These are phyloP conservation scores for Iris macrosiphon DNA, from an alignment of 106 monocot species.

Conservation along the genomic window DNA sequence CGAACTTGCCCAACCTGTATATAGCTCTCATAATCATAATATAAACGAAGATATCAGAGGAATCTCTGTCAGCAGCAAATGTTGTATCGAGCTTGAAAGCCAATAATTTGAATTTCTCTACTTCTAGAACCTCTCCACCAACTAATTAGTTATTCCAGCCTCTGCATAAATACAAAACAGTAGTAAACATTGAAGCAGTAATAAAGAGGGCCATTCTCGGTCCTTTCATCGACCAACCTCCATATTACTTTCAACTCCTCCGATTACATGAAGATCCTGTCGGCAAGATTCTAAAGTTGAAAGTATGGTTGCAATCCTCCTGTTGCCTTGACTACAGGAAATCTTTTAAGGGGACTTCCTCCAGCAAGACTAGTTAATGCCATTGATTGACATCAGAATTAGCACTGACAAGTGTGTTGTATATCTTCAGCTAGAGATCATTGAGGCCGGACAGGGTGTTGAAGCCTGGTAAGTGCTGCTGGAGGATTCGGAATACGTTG, in stretches of 20 bases:
- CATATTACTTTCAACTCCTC: constrained; percentile 79
- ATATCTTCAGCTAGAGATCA: constrained; percentile 33
- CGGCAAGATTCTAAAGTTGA: constrained; percentile 55
- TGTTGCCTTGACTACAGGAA: constrained; percentile 62
- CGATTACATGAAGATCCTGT: constrained; percentile 66
- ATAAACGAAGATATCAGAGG: constrained; percentile 70
- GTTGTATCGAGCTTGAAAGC: constrained; percentile 77
- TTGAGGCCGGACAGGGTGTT: constrained; percentile 46
- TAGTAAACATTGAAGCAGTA: constrained; percentile 70
- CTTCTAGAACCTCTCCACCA: constrained; percentile 74
- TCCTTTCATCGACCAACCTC: constrained; percentile 76
- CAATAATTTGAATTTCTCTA: constrained; percentile 69
- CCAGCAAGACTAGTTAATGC: constrained; percentile 34
- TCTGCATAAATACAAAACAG: constrained; percentile 51
- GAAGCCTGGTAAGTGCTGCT: constrained; percentile 68
- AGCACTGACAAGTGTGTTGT: constrained; percentile 44
- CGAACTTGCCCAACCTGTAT: constrained; percentile 70
- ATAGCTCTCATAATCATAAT: constrained; percentile 79
- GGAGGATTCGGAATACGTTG: constrained; percentile 41
- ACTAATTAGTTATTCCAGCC: constrained; percentile 50
- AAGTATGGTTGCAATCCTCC: constrained; percentile 41
- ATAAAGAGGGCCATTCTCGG: constrained; percentile 50
- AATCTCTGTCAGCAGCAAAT: constrained; percentile 44
- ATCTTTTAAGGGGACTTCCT: constrained; percentile 72
- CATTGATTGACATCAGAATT: constrained; percentile 38